phyloP scores from a whole-genome alignment of 768 basidiomycete species.

The Mycena filopes region DNA sequence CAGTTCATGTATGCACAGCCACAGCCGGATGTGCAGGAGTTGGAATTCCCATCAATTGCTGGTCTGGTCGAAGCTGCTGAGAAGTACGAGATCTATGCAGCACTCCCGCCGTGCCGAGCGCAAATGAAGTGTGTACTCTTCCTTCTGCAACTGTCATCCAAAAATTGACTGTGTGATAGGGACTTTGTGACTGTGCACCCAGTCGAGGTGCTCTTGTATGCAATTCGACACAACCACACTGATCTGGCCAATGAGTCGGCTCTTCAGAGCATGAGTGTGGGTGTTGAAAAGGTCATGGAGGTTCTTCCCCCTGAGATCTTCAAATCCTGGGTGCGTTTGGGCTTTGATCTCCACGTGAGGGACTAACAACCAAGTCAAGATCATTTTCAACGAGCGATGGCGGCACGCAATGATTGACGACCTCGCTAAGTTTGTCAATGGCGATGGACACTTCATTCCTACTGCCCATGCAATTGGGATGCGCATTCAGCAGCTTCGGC shows the following conservation, averaged over 20 bases:
- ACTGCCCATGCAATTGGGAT: too few species aligned
- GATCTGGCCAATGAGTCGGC: conserved; percentile 15
- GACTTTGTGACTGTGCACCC: background rate
- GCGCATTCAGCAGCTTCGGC: too few species aligned
- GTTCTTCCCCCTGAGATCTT: background rate
- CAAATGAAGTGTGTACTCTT: conserved; percentile 15
- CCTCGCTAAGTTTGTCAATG: too few species aligned
- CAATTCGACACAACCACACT: background rate
- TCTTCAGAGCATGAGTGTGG: background rate
- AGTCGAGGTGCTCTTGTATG: background rate
- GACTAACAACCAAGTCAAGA: too few species aligned
- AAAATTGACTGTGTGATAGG: background rate
- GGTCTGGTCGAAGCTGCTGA: conserved; percentile 37
- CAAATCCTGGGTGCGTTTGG: background rate
- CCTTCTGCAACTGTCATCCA: background rate
- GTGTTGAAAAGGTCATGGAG: background rate
- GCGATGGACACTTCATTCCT: too few species aligned
- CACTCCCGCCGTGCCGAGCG: conserved; percentile 2
- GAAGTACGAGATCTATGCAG: conserved; percentile 36
- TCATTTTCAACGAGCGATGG: too few species aligned
- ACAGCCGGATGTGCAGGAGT: conserved; percentile 32
- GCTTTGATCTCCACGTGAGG: too few species aligned
- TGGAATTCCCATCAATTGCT: conserved; percentile 26
- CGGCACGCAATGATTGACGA: too few species aligned
- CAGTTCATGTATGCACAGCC: conserved; percentile 37